Percentiles rank a stretch among this genome's conserved stretches.
Conservation (phyloP, 108 stramenopile species). For the Nitzschia sp. region DNA sequence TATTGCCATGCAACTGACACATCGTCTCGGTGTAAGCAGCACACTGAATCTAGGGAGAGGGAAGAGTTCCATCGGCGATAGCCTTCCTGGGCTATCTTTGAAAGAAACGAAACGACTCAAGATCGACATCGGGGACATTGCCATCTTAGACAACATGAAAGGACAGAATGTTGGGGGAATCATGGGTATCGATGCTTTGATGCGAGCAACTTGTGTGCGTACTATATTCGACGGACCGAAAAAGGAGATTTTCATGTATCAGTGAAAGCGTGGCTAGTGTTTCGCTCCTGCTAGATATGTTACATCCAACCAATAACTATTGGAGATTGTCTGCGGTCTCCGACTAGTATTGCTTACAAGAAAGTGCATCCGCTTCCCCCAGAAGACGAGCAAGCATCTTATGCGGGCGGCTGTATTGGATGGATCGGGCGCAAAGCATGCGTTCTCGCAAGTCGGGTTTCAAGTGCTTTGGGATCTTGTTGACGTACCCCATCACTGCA, state of each 20-base stretch:
- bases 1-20: constrained; percentile 62
- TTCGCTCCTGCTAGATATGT: neutral
- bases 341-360: neutral
- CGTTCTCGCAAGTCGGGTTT: neutral
- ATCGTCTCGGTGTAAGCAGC: constrained; percentile 51
- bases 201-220: constrained; percentile 47
- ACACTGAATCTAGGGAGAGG: constrained; percentile 50
- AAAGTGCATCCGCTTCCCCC: neutral
- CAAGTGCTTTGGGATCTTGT: constrained; percentile 9
- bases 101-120: constrained; percentile 20
- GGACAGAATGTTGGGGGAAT: constrained; percentile 69
- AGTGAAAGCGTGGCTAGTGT: neutral
- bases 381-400: neutral
- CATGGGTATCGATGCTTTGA: constrained; percentile 70
- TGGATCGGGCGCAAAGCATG: constrained; percentile 8
- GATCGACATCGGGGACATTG: constrained; percentile 78
- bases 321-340: neutral
- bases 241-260: constrained; percentile 6
- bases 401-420: constrained; percentile 13
- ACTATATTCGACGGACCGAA: neutral
- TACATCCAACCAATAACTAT: neutral
- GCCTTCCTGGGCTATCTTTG: constrained; percentile 23
- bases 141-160: constrained; percentile 57
- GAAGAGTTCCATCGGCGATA: neutral
- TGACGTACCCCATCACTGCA: neutral